phyloP scores from a whole-genome alignment of 805 yeast genomes.

The Komagataella phaffii region DNA sequence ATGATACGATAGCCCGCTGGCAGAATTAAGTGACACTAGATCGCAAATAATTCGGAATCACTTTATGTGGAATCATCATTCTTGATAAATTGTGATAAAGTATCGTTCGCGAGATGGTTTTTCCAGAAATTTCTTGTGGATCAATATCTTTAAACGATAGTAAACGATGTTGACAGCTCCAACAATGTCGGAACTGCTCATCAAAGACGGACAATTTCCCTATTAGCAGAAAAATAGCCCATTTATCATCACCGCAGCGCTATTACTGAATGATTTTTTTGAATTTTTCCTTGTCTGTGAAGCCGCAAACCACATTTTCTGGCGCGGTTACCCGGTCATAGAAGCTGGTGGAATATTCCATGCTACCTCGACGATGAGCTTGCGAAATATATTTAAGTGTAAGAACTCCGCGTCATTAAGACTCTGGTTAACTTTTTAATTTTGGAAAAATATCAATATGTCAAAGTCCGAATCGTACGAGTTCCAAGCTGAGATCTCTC shows the following conservation, averaged over 20 bases:
- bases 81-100: background rate
- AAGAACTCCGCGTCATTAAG: background rate
- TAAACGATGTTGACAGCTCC: background rate
- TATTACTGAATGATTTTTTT: background rate
- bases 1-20: no score
- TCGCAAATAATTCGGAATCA: background rate
- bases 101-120: background rate
- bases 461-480: slow-evolving; percentile 67
- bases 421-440: background rate
- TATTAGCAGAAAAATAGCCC: background rate
- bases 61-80: background rate
- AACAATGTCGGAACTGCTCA: background rate
- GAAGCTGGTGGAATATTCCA: slow-evolving; percentile 1
- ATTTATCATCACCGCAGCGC: background rate
- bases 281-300: background rate
- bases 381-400: background rate
- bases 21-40: no score
- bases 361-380: background rate
- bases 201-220: no score
- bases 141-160: no score
- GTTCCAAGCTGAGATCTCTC: slow-evolving; percentile 99
- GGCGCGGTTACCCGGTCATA: background rate
- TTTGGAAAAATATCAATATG: slow-evolving; percentile 9
- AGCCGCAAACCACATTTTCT: background rate
- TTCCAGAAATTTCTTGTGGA: background rate